Evolutionary conservation across 2,329 filamentous ascomycete species (phyloP), one percentile per base, ranked within the genome.

Genomic region (Botrytis paeoniae): DNA sequence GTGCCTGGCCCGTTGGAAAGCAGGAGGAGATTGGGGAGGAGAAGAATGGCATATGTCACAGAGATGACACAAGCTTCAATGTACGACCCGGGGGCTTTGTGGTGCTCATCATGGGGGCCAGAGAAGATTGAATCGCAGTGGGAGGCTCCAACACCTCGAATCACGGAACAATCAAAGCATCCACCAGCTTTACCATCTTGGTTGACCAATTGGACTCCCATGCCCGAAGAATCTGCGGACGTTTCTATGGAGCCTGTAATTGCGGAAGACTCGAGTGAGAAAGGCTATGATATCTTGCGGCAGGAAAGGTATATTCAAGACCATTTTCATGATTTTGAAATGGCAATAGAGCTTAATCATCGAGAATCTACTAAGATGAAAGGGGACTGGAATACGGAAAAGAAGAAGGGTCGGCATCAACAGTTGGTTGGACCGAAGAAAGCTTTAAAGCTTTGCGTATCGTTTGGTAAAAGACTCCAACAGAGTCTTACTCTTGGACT

Each of bases 1-100:
- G 78, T 80, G 12, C 80, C 80, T 32, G 80, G 80, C n/a, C 80
- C 80, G 8, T 71, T 82, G 75, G 80, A 82, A 72, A 74, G 76
- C 66, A 77, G 80, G 60, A 75, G 80, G 71, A 78, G 80, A 69
- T 68, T 79, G 69, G 80, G 80, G 18, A 81, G 77, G 72, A 78
- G 80, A 73, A 75, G 77, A 61, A 80, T 82, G 80, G 75, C 77
- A 65, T 72, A 80, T 64, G 65, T 74, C 39, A 76, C 79, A 65
- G 77, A 80, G 59, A 66, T 73, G n/a, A 64, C 70, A 35, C 76
- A 75, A 4, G 70, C 74, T 5, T 69, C 76, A n/a, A 43, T 74
- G 29, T 69, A 72, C 51, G 70, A 75, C 43, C 54, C 76, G 35
- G 73, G 68, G 9, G 29, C 69, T 43, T 48, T 77, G 64, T 78